Percentiles rank a stretch among this genome's conserved stretches.
phyloP scores from a whole-genome alignment of 148 eudicot species.

The Euryodendron excelsum region DNA sequence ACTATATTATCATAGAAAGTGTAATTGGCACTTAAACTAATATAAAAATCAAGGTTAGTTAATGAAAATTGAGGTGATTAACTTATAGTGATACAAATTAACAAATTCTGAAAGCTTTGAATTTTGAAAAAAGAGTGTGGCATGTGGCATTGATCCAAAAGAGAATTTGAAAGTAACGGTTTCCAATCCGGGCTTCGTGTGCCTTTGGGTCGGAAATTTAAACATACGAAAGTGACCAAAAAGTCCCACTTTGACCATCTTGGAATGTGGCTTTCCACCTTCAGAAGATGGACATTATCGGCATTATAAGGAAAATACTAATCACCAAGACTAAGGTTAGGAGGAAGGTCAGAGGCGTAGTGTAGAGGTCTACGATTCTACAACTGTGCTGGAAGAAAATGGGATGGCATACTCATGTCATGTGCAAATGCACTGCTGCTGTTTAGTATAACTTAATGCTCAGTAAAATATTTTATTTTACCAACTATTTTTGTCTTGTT shows the following conservation, averaged over 20 bases:
- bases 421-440: no score
- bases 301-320: background rate
- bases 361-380: no score
- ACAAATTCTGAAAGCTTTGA: conserved; percentile 18
- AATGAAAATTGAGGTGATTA: conserved; percentile 11
- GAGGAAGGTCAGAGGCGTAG: no score
- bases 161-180: background rate
- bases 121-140: conserved; percentile 25
- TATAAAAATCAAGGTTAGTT: background rate
- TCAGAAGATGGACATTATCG: conserved; percentile 8
- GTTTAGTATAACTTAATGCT: no score
- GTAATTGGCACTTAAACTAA: background rate
- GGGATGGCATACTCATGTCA: no score
- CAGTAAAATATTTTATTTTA: no score
- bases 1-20: background rate
- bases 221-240: background rate
- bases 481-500: no score
- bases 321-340: no score
- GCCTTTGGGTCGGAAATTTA: background rate
- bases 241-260: conserved; percentile 4
- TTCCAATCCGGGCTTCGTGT: background rate
- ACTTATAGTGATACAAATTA: background rate
- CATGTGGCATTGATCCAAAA: background rate
- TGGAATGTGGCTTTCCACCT: conserved; percentile 8
- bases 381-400: no score